phyloP scores from a whole-genome alignment of 164 flowering plant genomes.

The Stephania japonica region DNA sequence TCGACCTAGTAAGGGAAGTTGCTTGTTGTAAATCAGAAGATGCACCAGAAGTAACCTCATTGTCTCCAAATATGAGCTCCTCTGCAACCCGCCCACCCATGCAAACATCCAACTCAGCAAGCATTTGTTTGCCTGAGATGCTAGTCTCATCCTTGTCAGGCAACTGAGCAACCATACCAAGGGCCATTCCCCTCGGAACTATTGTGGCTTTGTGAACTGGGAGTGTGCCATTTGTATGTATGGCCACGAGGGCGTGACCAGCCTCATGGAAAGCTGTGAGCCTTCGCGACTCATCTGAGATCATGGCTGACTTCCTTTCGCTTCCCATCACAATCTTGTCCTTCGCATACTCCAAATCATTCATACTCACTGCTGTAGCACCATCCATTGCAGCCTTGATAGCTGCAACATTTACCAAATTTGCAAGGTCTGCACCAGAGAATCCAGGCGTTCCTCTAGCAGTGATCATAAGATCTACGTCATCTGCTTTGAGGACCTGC shows the following conservation, averaged over 20 bases:
- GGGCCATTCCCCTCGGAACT: conserved; percentile 83
- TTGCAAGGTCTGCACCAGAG: conserved; percentile 93
- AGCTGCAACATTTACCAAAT: conserved; percentile 86
- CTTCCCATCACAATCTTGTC: conserved; percentile 92
- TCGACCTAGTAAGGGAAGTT: conserved; percentile 64
- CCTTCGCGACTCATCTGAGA: conserved; percentile 78
- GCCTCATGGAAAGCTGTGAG: conserved; percentile 95
- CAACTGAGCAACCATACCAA: conserved; percentile 84
- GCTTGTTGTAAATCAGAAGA: conserved; percentile 79
- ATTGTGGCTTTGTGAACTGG: conserved; percentile 95
- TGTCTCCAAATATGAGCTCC: conserved; percentile 92
- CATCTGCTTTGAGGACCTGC: conserved; percentile 82
- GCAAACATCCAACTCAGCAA: conserved; percentile 86
- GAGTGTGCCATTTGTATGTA: conserved; percentile 88
- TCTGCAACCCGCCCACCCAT: conserved; percentile 99
- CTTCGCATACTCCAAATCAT: conserved; percentile 75
- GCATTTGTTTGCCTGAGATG: conserved; percentile 80
- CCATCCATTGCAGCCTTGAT: conserved; percentile 94
- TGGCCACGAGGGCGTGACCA: conserved; percentile 94
- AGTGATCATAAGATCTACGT: conserved; percentile 87
- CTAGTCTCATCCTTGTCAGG: conserved; percentile 81
- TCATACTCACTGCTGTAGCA: conserved; percentile 79
- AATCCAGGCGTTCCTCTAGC: conserved; percentile 97
- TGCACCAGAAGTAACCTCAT: conserved; percentile 85
- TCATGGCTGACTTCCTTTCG: conserved; percentile 86